These are phyloP conservation scores for Vigna trinervia DNA, from an alignment of 306 rosid species.

Conservation along the genomic window DNA sequence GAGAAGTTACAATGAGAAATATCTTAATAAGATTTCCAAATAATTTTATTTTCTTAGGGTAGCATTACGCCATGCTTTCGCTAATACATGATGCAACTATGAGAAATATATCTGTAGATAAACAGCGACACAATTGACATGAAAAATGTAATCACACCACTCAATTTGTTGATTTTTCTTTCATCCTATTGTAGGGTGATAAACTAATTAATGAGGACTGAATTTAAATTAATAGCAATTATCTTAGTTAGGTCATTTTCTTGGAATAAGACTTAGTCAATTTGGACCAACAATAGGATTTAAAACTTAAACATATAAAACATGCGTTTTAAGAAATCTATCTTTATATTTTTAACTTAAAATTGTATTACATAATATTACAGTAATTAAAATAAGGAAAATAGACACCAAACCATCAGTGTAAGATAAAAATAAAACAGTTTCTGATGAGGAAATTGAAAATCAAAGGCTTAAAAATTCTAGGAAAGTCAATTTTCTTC, in stretches of 20 bases:
- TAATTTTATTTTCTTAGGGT: neutral
- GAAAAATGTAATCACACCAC: neutral
- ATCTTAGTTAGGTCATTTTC: neutral
- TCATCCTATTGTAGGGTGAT: neutral
- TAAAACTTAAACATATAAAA: neutral
- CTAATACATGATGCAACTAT: neutral
- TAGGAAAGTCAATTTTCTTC: no score
- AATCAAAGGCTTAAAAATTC: no score
- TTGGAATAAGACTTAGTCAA: neutral
- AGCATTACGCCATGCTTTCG: conserved; percentile 24
- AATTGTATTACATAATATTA: no score
- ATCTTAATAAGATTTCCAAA: neutral
- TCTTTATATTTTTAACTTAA: no score
- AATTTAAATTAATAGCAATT: neutral
- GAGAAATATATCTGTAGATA: neutral
- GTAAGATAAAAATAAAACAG: no score
- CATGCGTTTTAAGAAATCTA: no score
- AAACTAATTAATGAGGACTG: neutral
- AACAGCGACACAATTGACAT: neutral
- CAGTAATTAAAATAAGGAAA: no score
- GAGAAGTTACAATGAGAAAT: neutral
- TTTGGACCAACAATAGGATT: neutral
- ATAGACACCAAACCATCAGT: no score
- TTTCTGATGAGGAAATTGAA: no score
- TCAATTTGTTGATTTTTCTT: neutral